Conservation (phyloP, 2,329 filamentous ascomycete genomes). For the Calcarisporium arbuscula region DNA sequence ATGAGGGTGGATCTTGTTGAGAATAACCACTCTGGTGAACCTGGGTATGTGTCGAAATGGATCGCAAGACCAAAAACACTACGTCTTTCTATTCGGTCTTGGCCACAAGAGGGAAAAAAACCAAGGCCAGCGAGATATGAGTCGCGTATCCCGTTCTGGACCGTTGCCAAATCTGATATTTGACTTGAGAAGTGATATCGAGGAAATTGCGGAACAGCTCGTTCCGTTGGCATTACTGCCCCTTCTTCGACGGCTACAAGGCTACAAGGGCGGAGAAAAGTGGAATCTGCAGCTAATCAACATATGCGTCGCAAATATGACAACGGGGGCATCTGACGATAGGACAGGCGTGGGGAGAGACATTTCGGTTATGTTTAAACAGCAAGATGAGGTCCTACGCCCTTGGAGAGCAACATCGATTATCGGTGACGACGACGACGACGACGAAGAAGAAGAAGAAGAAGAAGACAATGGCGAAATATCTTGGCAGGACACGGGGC, state of each 20-base stretch:
- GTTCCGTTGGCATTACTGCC: constrained; percentile 62
- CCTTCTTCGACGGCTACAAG: constrained; percentile 69
- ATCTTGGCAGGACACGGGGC: constrained; percentile 24
- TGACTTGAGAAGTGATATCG: constrained; percentile 49
- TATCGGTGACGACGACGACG: constrained; percentile 20
- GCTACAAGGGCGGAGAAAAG: constrained; percentile 52
- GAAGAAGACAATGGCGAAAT: constrained; percentile 14
- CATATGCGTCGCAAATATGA: constrained; percentile 82
- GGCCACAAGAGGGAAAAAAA: constrained; percentile 29
- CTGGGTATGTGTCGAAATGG: constrained; percentile 50
- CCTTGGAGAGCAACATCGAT: constrained; percentile 52
- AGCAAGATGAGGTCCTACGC: constrained; percentile 62
- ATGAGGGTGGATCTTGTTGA: constrained; percentile 73
- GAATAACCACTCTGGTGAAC: constrained; percentile 29
- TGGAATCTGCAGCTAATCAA: constrained; percentile 86
- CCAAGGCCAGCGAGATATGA: constrained; percentile 53
- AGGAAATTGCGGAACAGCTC: constrained; percentile 59
- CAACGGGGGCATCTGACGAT: constrained; percentile 43
- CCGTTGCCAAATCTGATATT: constrained; percentile 72
- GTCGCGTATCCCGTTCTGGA: constrained; percentile 68
- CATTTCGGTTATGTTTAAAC: constrained; percentile 76
- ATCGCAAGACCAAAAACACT: constrained; percentile 74
- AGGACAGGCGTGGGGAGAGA: constrained; percentile 59
- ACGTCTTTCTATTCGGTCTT: constrained; percentile 70
- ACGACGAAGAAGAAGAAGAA: constrained; percentile 12